These are phyloP conservation scores for Moricandia arvensis DNA, from an alignment of 345 rosid genomes.

Conservation along the genomic window DNA sequence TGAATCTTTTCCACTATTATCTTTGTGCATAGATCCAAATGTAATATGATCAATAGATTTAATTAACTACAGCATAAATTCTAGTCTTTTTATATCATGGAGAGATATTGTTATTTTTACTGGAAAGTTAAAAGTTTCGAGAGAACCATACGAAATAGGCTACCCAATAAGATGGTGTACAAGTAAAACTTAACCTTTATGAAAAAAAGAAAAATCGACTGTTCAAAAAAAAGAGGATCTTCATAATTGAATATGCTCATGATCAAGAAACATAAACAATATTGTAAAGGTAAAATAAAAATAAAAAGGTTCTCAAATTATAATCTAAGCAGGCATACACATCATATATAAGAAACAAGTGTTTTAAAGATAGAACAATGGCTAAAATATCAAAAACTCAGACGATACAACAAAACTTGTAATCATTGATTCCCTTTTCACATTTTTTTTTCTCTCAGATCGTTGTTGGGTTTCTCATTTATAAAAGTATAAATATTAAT, in stretches of 20 bases:
- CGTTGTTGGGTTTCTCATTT: conserved; percentile 22
- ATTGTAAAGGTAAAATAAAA: background rate
- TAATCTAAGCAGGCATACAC: background rate
- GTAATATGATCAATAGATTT: no score
- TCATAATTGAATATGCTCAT: conserved; percentile 16
- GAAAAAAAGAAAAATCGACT: background rate
- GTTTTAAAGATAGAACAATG: conserved; percentile 15
- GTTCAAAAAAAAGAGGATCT: background rate
- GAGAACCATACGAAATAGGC: no score
- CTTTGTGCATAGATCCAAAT: no score
- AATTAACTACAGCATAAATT: no score
- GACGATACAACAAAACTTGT: conserved; percentile 15
- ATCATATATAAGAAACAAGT: background rate
- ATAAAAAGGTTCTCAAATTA: conserved; percentile 14
- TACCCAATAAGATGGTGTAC: background rate
- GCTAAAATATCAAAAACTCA: conserved; percentile 7
- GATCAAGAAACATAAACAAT: background rate
- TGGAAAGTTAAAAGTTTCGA: no score
- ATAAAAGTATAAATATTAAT: background rate
- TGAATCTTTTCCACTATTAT: no score
- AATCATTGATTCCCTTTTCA: conserved; percentile 1
- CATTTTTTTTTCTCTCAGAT: background rate
- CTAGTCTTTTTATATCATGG: no score
- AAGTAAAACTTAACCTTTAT: background rate
- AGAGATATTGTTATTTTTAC: no score